Evolutionary conservation across 805 yeast genomes (phyloP), one percentile per base, ranked within the genome.

Genomic region (Kazachstania bromeliacearum): DNA sequence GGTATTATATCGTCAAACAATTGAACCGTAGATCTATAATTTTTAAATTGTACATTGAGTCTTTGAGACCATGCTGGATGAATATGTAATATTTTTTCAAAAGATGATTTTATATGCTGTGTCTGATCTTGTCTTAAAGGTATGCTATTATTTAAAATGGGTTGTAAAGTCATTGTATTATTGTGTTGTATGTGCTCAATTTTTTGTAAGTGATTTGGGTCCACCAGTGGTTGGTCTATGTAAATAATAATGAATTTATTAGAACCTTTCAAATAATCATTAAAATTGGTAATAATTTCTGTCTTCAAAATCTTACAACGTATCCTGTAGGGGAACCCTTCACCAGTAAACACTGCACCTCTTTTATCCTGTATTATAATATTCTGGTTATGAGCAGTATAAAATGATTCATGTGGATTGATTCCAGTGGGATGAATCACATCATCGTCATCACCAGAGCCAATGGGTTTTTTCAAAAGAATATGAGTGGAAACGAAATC

Each of bases 401-500:
- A 61, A 43, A 68, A 74, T 13, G 19, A 24, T 25, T 13, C 29
- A 25, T 33, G 16, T 10, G n/a, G 10, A 4, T 10, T 23, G 10
- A 10, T 23, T n/a, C 26, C 26, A 23, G 10, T 23, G n/a, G 4
- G 4, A 10, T n/a, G 10, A n/a, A n/a, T 3, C 26, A 26, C 7
- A 28, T 28, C 31, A n/a, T 9, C 15, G 4, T 29, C 33, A 26
- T 26, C 15, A 7, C 7, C 15, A 7, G n/a, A n/a, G n/a, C n/a
- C n/a, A 6, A 23, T 82, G 89, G 2, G 82, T 71, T 32, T 68
- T 67, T 7, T 80, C 60, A 51, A 80, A 81, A 18, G 72, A 27
- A 64, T 66, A 31, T 37, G 40, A 34, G 70, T 23, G 4, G 16
- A 20, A 7, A 35, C 8, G 70, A 35, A 35, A 13, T 35, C 29